Evolutionary conservation across 2,329 filamentous ascomycete genomes (phyloP), one percentile per base, ranked within the genome.

Genomic region (Cladosporium colombiae): DNA sequence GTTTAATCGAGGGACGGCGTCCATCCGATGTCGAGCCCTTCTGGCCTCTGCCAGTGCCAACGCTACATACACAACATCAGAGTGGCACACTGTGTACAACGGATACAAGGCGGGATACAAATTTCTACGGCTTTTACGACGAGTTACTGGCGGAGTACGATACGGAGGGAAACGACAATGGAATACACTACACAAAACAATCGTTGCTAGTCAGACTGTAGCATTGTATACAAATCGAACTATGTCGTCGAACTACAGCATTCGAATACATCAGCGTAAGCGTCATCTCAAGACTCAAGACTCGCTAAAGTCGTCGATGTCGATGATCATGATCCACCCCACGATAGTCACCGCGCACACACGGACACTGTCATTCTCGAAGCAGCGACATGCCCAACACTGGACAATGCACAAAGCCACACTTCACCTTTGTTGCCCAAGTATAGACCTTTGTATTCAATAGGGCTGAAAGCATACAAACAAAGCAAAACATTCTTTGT

Each of bases 71-170:
- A 33, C 40, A 52, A 13, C 37, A 52, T 13, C 40, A 27, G 23
- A 65, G 55, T 31, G 55, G 55, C 16, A 40, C 35, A 16, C 5
- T 44, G 2, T 60, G 29, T 21, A 37, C 40, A 25, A 49, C 10
- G 31, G 29, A 60, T 5, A 35, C 37, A 10, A 60, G 40, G 21
- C 27, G 62, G 31, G 55, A 65, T 21, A 59, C 55, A 0, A 5
- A 23, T 23, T 65, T 65, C 18, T 65, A 65, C 27, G 62, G 60
- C 14, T 65, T 65, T 7, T 65, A 65, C 55, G 55, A 65, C 23
- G 44, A 53, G 29, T 16, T 65, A 16, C 23, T 65, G 11, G 55
- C 55, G 13, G 55, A 52, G 8, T 65, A 65, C 37, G 62, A 31
- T 14, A 29, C n/a, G 7, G 33, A 57, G 5, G 14, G 10, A 10